These are phyloP conservation scores for Syzygium aromaticum DNA, from an alignment of 345 rosid genomes.

Conservation along the genomic window DNA sequence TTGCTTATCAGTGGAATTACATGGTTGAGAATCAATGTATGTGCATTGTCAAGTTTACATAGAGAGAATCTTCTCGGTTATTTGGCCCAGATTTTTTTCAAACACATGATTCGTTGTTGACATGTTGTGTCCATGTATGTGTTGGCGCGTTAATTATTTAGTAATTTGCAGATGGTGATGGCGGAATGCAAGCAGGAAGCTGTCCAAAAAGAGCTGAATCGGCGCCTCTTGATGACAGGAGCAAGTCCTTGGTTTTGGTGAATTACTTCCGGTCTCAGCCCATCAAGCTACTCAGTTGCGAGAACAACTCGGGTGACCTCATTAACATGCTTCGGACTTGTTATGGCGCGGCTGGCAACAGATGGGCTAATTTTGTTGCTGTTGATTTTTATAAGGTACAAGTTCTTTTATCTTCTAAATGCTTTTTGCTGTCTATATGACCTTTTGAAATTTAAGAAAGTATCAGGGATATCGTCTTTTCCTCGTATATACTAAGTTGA, in stretches of 20 bases:
- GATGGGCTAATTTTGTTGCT: constrained; percentile 65
- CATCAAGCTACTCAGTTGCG: constrained; percentile 19
- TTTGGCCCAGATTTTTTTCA: not conserved
- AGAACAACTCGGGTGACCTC: constrained; percentile 36
- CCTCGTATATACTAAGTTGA: constrained; percentile 36
- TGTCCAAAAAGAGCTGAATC: constrained; percentile 55
- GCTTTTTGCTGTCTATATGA: not conserved
- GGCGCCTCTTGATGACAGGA: constrained; percentile 26
- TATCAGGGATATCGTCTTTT: not conserved
- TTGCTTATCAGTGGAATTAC: constrained; percentile 73
- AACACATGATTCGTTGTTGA: not conserved
- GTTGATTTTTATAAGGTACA: constrained; percentile 5
- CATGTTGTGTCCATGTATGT: not conserved
- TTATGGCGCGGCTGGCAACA: constrained; percentile 28
- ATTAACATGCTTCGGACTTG: constrained; percentile 44
- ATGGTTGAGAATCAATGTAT: constrained; percentile 78
- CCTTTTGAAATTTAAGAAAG: not conserved
- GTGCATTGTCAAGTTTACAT: not conserved
- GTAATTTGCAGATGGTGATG: constrained; percentile 39
- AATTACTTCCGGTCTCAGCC: constrained; percentile 26
- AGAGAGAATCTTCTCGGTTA: not conserved
- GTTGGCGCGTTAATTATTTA: constrained; percentile 17
- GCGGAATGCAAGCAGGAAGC: constrained; percentile 47
- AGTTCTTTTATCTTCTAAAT: not conserved
- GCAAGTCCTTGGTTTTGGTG: constrained; percentile 44